Evolutionary conservation across 441 rosid genomes (phyloP).

Genomic region (Pelargonium myrrhifolium): DNA sequence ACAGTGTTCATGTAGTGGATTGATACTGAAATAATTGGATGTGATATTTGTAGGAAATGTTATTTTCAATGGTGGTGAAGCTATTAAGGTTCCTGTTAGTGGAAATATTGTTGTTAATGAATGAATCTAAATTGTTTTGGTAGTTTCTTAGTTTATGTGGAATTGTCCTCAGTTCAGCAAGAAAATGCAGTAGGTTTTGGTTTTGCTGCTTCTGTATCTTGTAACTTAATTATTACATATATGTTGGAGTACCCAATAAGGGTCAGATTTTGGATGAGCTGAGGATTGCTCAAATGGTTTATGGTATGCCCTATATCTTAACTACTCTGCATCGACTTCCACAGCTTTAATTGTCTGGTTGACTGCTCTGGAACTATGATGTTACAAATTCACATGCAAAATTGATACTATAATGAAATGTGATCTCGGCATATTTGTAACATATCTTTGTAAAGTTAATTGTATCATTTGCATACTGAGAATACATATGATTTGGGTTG

Average conservation of each 20-base stretch:
- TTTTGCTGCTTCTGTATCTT: background rate
- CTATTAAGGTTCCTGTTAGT: background rate
- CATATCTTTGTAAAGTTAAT: background rate
- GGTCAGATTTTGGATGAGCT: background rate
- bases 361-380: background rate
- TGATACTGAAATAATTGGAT: background rate
- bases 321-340: background rate
- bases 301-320: background rate
- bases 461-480: background rate
- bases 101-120: background rate
- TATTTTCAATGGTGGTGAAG: background rate
- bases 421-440: background rate
- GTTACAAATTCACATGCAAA: background rate
- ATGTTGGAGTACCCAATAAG: background rate
- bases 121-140: background rate
- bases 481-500: background rate
- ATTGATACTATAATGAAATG: background rate
- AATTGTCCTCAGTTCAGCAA: background rate
- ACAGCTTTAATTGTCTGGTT: background rate
- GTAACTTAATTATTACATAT: too few relatives aligned
- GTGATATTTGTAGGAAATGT: background rate
- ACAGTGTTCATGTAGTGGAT: background rate
- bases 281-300: background rate
- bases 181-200: background rate
- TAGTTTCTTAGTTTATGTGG: background rate